These are phyloP conservation scores for Lecanicillium sp. DNA, from an alignment of 2,329 filamentous ascomycete species.

Conservation along the genomic window DNA sequence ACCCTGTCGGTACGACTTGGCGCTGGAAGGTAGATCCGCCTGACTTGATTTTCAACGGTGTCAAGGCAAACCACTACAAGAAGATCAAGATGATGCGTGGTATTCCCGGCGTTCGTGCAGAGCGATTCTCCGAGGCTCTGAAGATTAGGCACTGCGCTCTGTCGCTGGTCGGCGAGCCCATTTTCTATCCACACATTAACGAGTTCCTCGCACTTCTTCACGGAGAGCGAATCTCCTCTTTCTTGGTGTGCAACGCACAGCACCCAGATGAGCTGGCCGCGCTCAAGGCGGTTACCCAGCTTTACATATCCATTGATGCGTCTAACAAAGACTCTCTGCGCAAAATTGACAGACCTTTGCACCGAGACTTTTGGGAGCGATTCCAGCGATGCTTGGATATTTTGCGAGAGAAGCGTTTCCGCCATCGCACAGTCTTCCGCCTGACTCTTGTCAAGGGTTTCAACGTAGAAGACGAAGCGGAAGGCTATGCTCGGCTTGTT, in stretches of 20 bases:
- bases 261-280: conserved; percentile 84
- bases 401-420: conserved; percentile 69
- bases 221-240: conserved; percentile 78
- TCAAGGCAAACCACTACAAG: conserved; percentile 87
- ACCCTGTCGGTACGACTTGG: conserved; percentile 94
- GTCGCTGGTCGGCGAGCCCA: conserved; percentile 90
- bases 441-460: conserved; percentile 96
- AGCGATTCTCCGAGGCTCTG: conserved; percentile 89
- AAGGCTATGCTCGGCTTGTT: conserved; percentile 83
- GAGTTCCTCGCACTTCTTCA: conserved; percentile 81
- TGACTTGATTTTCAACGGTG: conserved; percentile 79
- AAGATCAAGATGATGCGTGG: conserved; percentile 98
- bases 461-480: conserved; percentile 89
- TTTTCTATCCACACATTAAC: conserved; percentile 97
- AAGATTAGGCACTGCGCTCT: conserved; percentile 88
- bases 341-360: conserved; percentile 83
- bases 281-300: conserved; percentile 79
- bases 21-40: conserved; percentile 91
- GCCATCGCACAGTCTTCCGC: conserved; percentile 88
- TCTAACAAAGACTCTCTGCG: conserved; percentile 81
- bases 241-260: conserved; percentile 94
- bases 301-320: conserved; percentile 95
- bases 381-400: conserved; percentile 90
- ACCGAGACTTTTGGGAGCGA: conserved; percentile 95
- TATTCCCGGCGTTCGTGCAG: conserved; percentile 83